Evolutionary conservation across 805 yeast species (phyloP), one percentile per base, ranked within the genome.

Genomic region (Huiozyma naganishii): DNA sequence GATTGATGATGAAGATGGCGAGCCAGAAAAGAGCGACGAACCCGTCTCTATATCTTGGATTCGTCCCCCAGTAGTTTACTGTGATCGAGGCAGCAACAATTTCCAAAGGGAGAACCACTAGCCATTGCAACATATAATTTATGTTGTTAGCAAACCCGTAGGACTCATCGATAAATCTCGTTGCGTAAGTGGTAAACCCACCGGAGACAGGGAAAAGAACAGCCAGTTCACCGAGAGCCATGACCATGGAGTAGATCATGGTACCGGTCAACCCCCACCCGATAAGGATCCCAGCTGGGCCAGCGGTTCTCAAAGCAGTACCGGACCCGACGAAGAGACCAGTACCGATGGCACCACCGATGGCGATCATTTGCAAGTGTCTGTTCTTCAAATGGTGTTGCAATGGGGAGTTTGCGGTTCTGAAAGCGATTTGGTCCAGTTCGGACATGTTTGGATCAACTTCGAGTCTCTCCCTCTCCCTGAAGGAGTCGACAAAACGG

Each of bases 281-380:
- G 40, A 77, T 70, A 46, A 77, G 54, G 27, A 78, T 57, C 41
- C 77, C 73, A 4, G 80, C 87, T 12, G 87, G 86, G 34, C 87
- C 87, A 48, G 83, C 84, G 35, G 77, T 72, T 42, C 70, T 53
- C 48, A 81, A 64, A 3, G 83, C 76, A 7, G 67, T 65, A 48
- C 86, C 87, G 23, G 84, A 73, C 55, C 86, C 85, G 40, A 83
- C 81, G 50, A 83, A 77, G 44, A 83, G 67, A 59, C 92, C 94
- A 27, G 85, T 79, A 59, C 88, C 87, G 48, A 80, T 77, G 47
- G 80, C 72, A 52, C 85, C 84, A 48, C 84, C 87, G 43, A 80
- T 71, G 27, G 86, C 80, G 48, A 79, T 75, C 79, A 79, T 74
- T 59, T 77, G 82, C 27, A 66, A 68, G 62, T 62, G 75, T 65